phyloP scores from a whole-genome alignment of 2,329 filamentous ascomycete species.

The Talaromyces sp. region DNA sequence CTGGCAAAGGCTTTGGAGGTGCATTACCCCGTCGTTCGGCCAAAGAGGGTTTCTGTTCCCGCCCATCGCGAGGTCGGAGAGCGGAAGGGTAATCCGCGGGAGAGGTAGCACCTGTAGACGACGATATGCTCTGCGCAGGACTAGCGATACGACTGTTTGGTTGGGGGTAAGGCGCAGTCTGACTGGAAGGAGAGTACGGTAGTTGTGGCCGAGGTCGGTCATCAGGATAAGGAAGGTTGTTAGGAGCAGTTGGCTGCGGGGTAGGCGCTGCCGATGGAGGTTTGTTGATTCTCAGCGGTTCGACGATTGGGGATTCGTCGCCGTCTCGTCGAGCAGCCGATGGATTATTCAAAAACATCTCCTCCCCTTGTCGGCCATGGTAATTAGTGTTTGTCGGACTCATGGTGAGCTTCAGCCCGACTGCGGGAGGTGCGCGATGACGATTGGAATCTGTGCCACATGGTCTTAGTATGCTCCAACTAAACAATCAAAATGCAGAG shows the following conservation, averaged over 20 bases:
- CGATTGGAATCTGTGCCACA: neutral
- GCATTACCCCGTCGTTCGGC: conserved; percentile 79
- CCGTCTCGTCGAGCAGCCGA: conserved; percentile 24
- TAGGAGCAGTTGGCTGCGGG: conserved; percentile 56
- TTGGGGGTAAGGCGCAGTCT: conserved; percentile 23
- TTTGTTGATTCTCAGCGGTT: conserved; percentile 81
- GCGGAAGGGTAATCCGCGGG: conserved; percentile 38
- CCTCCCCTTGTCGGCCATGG: conserved; percentile 69
- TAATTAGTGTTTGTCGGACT: conserved; percentile 41
- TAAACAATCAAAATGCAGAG: neutral
- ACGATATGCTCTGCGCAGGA: conserved; percentile 21
- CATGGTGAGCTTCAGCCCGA: conserved; percentile 32
- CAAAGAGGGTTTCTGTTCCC: conserved; percentile 57
- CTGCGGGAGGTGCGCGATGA: conserved; percentile 5
- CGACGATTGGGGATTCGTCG: conserved; percentile 71
- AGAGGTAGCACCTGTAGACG: conserved; percentile 17
- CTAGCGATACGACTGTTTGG: conserved; percentile 21
- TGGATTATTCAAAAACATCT: conserved; percentile 69
- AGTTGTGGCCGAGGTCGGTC: conserved; percentile 48
- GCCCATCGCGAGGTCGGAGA: conserved; percentile 42
- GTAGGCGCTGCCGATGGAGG: conserved; percentile 50
- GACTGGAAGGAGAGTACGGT: conserved; percentile 29
- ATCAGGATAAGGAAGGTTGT: conserved; percentile 64
- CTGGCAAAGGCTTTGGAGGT: conserved; percentile 71
- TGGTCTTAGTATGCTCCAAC: neutral